Evolutionary conservation across 768 basidiomycete species (phyloP), one percentile per base, ranked within the genome.

Genomic region (Trametes punicea): DNA sequence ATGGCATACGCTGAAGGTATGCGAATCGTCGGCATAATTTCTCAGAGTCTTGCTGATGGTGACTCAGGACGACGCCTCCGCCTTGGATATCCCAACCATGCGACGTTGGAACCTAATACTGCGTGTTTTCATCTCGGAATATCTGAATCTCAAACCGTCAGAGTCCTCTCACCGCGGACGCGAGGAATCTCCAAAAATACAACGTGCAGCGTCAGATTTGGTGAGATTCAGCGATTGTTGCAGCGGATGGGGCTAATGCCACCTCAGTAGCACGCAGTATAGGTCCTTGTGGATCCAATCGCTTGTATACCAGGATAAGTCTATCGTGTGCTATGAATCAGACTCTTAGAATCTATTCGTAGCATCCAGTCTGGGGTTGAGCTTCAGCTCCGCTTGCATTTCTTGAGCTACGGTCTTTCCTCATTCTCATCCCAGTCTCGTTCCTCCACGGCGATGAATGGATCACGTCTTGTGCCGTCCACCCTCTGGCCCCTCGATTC

Each of bases 61-160:
- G n/a, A 15, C 4, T 15, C 56, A 97, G 94, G 97, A 99, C 70
- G 90, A 98, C 70, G 93, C 87, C 7, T 80, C 84, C 20, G 92
- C 88, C 1, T 75, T 98, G 40, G 88, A 98, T 65, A 72, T 90
- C 41, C 81, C 88, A 7, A 95, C 93, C 0, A 81, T 98, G 79
- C 81, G 85, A 42, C 78, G 89, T 21, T 98, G 97, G 97, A 90
- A 90, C 67, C 74, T 95, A 27, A 79, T 99, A 48, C 67, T 98
- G 34, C 79, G 96, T 29, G 82, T 97, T 0, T 94, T 98, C 67
- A 80, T 93, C 64, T 78, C 88, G 1, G 97, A 98, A 72, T 99
- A 98, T 70, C 79, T 98, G 2, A 80, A 87, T 53, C 69, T 92
- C 44, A 75, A 70, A 10, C 85, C 89, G 0, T 71, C 77, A 4